Evolutionary conservation across 2,329 filamentous ascomycete genomes (phyloP), one percentile per base, ranked within the genome.

Genomic region (Penicillium digitatum): DNA sequence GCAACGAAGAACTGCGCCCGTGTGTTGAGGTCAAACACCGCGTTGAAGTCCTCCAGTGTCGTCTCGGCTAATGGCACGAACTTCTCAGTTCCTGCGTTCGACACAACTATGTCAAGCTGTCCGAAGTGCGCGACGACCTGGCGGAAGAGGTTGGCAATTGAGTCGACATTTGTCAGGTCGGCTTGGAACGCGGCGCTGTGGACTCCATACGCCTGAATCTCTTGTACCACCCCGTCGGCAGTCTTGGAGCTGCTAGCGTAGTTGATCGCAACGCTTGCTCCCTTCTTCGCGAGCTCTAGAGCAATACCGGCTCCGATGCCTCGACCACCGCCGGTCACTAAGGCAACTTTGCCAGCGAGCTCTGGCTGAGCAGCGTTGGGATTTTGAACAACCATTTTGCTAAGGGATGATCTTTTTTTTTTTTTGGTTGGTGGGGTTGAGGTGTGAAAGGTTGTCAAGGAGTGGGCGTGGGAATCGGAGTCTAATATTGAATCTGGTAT

Each of bases 131-230:
- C 75, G 59, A 85, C 77, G 51, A 85, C 85, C 67, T 86, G 72
- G 54, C 82, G 78, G 76, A 89, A 87, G 63, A 89, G 76, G 56
- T 74, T 72, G 52, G 81, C 78, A 62, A 85, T 89, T 72, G 89
- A 78, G 56, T 79, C 72, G 43, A 87, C 81, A 57, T 87, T 77
- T 61, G 82, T 79, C 54, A 89, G 81, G 74, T 90, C 86, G 64
- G 87, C 87, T 75, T 85, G 81, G 74, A 88, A 76, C 58, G 85
- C 80, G 14, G 82, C 79, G 37, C 86, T 83, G 59, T 87, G 82
- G 48, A 81, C 79, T 52, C 86, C 86, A 54, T 78, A 72, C 64
- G 80, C 79, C 77, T 87, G 82, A 78, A 90, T 88, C 69, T 81
- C 75, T 50, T 81, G 74, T 56, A 89, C 86, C 54, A 88, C 80